Evolutionary conservation across 2,329 filamentous ascomycete species (phyloP), one percentile per base, ranked within the genome.

Genomic region (Diaporthe eres): DNA sequence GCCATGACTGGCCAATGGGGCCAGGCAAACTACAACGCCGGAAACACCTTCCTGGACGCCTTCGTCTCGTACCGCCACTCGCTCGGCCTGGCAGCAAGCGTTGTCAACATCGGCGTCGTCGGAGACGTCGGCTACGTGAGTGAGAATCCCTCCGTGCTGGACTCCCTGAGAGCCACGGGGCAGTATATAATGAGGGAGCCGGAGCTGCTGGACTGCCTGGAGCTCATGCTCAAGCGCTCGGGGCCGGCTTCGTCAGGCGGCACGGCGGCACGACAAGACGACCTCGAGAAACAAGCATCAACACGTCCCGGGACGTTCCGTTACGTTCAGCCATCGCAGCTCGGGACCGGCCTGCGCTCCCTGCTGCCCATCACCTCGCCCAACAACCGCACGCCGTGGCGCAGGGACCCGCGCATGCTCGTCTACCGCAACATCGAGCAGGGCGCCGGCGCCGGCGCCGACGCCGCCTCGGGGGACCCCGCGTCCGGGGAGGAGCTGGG

Each of bases 31-130:
- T 76, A 76, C 74, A 77, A 80, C 10, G 82, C 83, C 10, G 84
- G 80, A 7, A 85, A 85, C 76, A 79, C 80, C 39, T 86, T 83
- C 77, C 76, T 84, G 72, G 82, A 85, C 44, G 78, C 81, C 22
- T 81, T 86, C 47, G 82, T 80, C 65, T 80, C 81, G 42, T 84
- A 83, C 74, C 81, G 85, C 9, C 79, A 81, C 22, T 72, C 74
- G 0, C 78, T 78, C 17, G 83, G 83, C 2, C 78, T 85, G 1
- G 80, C 84, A 2, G 85, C 83, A 6, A 81, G 81, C 0, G 77
- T 78, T 6, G 80, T 87, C 10, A 81, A 86, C 75, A 80, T 87
- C 47, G 83, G 85, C 3, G 77, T 79, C 1, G 78, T 87, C 25
- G 70, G 74, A 5, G 79, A 79, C 47, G 77, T 81, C 51, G 81